These are phyloP conservation scores for Mortierella sp. DNA, from an alignment of 371 early-diverging fungal genomes.

Conservation along the genomic window DNA sequence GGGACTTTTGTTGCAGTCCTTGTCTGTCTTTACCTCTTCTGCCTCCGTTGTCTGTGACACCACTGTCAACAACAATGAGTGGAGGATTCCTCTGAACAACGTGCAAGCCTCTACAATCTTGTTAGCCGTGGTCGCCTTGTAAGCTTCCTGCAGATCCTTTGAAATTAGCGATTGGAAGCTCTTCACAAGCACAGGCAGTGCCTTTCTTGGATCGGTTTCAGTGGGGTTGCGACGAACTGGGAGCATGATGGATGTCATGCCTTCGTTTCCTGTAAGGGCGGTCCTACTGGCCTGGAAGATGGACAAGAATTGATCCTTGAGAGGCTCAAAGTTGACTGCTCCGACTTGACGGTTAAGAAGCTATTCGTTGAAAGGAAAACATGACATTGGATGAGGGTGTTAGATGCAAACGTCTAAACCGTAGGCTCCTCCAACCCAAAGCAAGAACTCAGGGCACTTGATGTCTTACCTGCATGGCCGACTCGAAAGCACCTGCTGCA, in stretches of 20 bases:
- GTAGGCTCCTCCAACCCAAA: not conserved
- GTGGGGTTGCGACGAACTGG: conserved; percentile 73
- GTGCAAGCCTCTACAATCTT: conserved; percentile 80
- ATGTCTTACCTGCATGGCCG: conserved; percentile 85
- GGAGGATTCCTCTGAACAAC: conserved; percentile 81
- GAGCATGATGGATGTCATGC: conserved; percentile 67
- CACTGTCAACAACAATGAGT: conserved; percentile 76
- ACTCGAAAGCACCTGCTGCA: conserved; percentile 93
- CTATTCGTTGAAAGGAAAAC: conserved; percentile 33
- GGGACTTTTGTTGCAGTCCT: too few species aligned
- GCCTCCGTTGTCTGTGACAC: conserved; percentile 67
- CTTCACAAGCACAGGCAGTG: conserved; percentile 66
- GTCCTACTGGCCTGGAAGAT: conserved; percentile 82
- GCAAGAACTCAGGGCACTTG: not conserved
- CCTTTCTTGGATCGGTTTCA: conserved; percentile 62
- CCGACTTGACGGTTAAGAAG: conserved; percentile 90
- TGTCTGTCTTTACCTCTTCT: conserved; percentile 68
- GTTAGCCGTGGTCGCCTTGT: conserved; percentile 78
- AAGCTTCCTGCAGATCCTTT: conserved; percentile 80
- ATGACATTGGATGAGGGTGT: too few species aligned
- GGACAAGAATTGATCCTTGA: conserved; percentile 86
- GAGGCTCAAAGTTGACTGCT: conserved; percentile 88
- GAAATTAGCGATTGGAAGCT: conserved; percentile 62
- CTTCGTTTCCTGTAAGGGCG: conserved; percentile 70
- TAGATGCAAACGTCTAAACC: too few species aligned